phyloP scores from a whole-genome alignment of 352 stramenopile genomes.

The Globisporangium middletonii region DNA sequence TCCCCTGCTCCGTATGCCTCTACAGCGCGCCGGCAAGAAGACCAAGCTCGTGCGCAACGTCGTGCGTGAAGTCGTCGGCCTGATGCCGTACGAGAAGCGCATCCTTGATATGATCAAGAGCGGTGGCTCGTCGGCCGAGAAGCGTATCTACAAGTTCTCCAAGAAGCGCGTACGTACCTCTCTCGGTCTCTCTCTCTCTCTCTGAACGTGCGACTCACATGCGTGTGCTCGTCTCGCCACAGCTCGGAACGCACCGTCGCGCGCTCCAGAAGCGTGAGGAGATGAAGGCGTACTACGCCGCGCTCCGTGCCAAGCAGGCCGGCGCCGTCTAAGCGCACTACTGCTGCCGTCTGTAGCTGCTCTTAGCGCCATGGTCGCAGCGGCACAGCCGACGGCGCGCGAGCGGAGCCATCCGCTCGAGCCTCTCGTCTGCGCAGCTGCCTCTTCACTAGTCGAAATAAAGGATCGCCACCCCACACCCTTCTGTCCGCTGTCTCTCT shows the following conservation, averaged over 20 bases:
- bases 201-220: neutral
- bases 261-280: conserved; percentile 98
- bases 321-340: conserved; percentile 40
- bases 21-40: conserved; percentile 89
- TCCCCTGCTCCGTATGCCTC: no score
- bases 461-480: conserved; percentile 33
- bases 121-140: conserved; percentile 94
- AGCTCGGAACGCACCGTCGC: conserved; percentile 97
- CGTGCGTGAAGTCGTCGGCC: conserved; percentile 95
- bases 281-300: conserved; percentile 98
- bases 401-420: conserved; percentile 12
- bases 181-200: neutral
- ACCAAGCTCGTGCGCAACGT: conserved; percentile 94
- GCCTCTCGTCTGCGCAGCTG: conserved; percentile 5
- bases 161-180: conserved; percentile 90
- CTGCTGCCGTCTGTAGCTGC: conserved; percentile 10
- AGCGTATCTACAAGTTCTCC: conserved; percentile 99
- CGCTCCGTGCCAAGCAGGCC: conserved; percentile 94
- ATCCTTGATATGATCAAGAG: conserved; percentile 99
- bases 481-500: conserved; percentile 8
- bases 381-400: neutral
- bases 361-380: conserved; percentile 39
- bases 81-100: conserved; percentile 99
- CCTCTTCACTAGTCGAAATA: conserved; percentile 17
- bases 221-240: neutral